A percentile compares a stretch with the other conserved stretches of the same genome.
These are phyloP conservation scores for Brassica rapa DNA, from an alignment of 345 rosid genomes.

Conservation along the genomic window DNA sequence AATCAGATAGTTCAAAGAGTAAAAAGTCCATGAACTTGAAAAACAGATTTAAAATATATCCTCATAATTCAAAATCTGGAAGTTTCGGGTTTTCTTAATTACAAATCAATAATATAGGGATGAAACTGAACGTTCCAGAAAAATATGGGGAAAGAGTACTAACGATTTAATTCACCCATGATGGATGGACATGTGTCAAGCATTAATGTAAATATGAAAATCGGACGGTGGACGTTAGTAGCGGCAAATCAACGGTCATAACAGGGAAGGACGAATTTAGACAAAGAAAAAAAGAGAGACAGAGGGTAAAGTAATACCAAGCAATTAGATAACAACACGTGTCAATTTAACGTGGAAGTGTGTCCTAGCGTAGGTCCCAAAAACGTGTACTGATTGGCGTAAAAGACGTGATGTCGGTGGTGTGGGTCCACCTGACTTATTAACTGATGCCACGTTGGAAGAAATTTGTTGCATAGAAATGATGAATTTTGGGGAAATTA, in stretches of 20 bases:
- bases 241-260: conserved; percentile 15
- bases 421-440: conserved; percentile 25
- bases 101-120: background rate
- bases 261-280: background rate
- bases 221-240: conserved; percentile 23
- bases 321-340: background rate
- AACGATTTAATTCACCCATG: background rate
- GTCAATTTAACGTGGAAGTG: conserved; percentile 22
- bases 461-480: background rate
- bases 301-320: background rate
- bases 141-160: background rate
- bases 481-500: background rate
- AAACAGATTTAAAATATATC: background rate
- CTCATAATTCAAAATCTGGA: background rate
- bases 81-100: background rate
- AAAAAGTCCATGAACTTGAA: background rate
- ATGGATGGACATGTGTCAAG: conserved; percentile 16
- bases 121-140: background rate
- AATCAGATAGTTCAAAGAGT: background rate
- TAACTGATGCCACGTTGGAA: conserved; percentile 26
- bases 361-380: conserved; percentile 28
- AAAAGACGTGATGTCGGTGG: conserved; percentile 40
- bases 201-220: background rate
- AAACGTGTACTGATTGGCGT: conserved; percentile 23
- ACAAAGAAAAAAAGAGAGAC: background rate